Evolutionary conservation across 768 basidiomycete genomes (phyloP).

Genomic region (Termitomyces sp.): DNA sequence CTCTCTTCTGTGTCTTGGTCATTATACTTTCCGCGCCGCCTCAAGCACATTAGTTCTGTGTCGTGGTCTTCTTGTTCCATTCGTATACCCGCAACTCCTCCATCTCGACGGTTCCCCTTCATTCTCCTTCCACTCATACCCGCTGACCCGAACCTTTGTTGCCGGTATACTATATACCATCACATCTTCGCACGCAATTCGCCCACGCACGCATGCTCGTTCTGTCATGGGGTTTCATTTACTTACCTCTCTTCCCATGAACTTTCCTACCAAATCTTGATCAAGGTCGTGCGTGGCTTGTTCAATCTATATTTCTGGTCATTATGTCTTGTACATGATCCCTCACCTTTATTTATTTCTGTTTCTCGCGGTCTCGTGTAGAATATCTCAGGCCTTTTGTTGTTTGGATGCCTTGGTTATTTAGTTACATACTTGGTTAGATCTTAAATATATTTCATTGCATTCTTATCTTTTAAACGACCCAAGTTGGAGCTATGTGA

Average conservation of each 20-base stretch:
- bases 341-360: background rate
- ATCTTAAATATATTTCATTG: background rate
- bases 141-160: conserved; percentile 1
- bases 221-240: background rate
- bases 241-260: conserved; percentile 1
- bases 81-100: conserved; percentile 2
- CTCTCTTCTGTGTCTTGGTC: background rate
- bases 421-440: background rate
- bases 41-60: background rate
- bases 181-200: conserved; percentile 5
- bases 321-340: background rate
- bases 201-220: conserved; percentile 5
- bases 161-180: conserved; percentile 12
- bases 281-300: conserved; percentile 9
- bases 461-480: background rate
- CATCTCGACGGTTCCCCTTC: background rate
- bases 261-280: conserved; percentile 4
- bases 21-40: background rate
- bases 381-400: background rate
- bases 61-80: background rate
- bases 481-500: background rate
- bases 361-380: background rate
- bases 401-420: background rate
- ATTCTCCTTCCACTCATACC: background rate
- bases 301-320: background rate